phyloP scores from a whole-genome alignment of 805 yeast species.

The Ogataea polymorpha region DNA sequence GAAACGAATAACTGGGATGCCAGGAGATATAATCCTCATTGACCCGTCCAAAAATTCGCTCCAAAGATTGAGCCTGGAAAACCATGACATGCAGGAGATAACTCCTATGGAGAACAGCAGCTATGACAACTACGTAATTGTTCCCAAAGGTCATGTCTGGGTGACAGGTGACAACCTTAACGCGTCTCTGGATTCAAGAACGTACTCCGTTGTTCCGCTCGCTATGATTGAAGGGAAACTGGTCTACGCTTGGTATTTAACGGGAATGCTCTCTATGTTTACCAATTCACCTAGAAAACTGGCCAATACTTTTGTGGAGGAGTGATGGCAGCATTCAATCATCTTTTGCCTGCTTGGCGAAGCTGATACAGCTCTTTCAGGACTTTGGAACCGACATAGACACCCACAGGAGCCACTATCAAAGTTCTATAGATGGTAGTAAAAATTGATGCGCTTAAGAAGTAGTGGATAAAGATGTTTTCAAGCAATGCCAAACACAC shows the following conservation, averaged over 20 bases:
- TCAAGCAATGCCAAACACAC: constrained; percentile 49
- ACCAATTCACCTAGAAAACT: constrained; percentile 54
- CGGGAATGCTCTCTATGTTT: constrained; percentile 21
- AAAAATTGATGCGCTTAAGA: constrained; percentile 57
- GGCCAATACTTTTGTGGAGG: constrained; percentile 46
- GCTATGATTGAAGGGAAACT: constrained; percentile 86
- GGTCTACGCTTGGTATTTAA: constrained; percentile 61
- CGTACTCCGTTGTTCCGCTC: constrained; percentile 87
- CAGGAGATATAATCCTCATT: constrained; percentile 79
- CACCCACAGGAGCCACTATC: constrained; percentile 49
- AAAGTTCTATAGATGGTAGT: constrained; percentile 47
- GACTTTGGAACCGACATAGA: constrained; percentile 65
- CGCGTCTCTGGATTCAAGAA: constrained; percentile 83
- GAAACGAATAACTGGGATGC: constrained; percentile 92
- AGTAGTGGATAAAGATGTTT: constrained; percentile 53
- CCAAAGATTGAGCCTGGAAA: constrained; percentile 26
- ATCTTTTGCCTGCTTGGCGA: constrained; percentile 29
- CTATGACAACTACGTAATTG: constrained; percentile 56
- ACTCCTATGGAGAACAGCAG: constrained; percentile 17
- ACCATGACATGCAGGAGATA: constrained; percentile 16
- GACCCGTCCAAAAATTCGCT: constrained; percentile 71
- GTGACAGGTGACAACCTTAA: constrained; percentile 92
- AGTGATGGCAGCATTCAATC: constrained; percentile 11
- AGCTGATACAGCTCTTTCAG: constrained; percentile 39
- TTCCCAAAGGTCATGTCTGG: constrained; percentile 97